Evolutionary conservation across 2,329 filamentous ascomycete species (phyloP).

Genomic region (Penicillium corylophilum): DNA sequence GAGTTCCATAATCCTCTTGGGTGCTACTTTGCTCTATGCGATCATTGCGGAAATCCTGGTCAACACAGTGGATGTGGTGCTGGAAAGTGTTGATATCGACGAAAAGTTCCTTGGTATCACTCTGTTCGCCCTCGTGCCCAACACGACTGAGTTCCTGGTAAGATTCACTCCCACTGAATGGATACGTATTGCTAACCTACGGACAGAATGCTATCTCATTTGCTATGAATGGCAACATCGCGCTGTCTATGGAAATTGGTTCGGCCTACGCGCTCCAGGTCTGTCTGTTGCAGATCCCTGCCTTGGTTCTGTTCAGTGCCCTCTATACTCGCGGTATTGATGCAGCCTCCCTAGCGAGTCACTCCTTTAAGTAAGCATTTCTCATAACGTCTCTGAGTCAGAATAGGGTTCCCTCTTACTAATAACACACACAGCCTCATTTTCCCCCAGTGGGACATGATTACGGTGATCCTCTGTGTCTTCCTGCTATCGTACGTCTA

Average conservation of each 20-base stretch:
- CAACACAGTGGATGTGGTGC: slow-evolving; percentile 93
- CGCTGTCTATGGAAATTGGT: slow-evolving; percentile 97
- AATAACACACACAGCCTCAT: slow-evolving; percentile 61
- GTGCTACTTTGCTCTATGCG: slow-evolving; percentile 89
- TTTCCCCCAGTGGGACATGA: slow-evolving; percentile 99
- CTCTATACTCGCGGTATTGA: slow-evolving; percentile 62
- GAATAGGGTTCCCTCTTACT: slow-evolving; percentile 14
- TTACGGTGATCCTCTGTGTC: slow-evolving; percentile 91
- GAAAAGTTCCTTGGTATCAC: slow-evolving; percentile 98
- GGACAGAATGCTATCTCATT: slow-evolving; percentile 92
- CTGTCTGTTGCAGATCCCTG: slow-evolving; percentile 89
- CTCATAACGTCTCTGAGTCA: not conserved
- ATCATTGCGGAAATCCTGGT: slow-evolving; percentile 96
- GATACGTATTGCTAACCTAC: slow-evolving; percentile 6
- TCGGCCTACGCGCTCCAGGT: slow-evolving; percentile 96
- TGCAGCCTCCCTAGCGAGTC: slow-evolving; percentile 41
- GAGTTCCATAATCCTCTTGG: slow-evolving; percentile 83
- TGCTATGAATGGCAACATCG: slow-evolving; percentile 99
- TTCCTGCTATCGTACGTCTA: slow-evolving; percentile 98
- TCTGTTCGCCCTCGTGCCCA: slow-evolving; percentile 92
- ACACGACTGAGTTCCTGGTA: slow-evolving; percentile 96
- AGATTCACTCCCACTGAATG: slow-evolving; percentile 33
- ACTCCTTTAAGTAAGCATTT: slow-evolving; percentile 53
- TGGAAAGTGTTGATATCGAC: slow-evolving; percentile 86
- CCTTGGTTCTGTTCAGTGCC: slow-evolving; percentile 86